Percentiles rank a stretch among this genome's conserved stretches.
Evolutionary conservation across 371 early-diverging fungal species (phyloP).

Genomic region (Dichotomocladium elegans): DNA sequence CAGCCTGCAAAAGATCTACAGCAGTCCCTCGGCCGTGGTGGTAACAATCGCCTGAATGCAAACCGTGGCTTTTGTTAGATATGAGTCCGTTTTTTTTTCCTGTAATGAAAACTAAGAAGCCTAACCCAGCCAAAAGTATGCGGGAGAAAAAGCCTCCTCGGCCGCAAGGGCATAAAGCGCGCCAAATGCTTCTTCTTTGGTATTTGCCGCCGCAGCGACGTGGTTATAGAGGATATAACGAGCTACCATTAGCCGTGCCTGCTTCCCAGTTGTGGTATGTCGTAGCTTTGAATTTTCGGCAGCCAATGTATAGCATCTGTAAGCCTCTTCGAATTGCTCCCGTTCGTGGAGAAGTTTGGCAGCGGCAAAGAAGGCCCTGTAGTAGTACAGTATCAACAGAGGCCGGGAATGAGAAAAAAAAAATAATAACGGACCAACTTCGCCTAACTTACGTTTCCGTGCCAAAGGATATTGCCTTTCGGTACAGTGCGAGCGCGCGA

Average conservation of each 20-base stretch:
- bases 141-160: slow-evolving; percentile 22
- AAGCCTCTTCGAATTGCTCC: slow-evolving; percentile 33
- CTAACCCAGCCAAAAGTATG: slow-evolving; percentile 41
- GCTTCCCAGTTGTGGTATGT: slow-evolving; percentile 20
- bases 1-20: slow-evolving; percentile 14
- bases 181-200: slow-evolving; percentile 26
- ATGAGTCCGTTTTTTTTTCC: not conserved
- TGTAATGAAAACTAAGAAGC: not conserved
- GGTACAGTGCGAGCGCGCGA: slow-evolving; percentile 48
- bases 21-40: slow-evolving; percentile 25
- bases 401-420: not conserved
- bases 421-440: not conserved
- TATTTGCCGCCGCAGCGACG: not conserved
- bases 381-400: not conserved
- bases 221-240: slow-evolving; percentile 25
- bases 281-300: slow-evolving; percentile 24
- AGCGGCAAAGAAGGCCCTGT: slow-evolving; percentile 41
- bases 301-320: slow-evolving; percentile 26
- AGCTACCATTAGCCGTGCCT: slow-evolving; percentile 34
- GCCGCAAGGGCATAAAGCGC: slow-evolving; percentile 18
- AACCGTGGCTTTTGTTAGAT: not conserved
- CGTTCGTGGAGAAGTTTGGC: slow-evolving; percentile 37
- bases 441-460: slow-evolving; percentile 26
- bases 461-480: slow-evolving; percentile 31
- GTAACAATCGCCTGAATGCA: slow-evolving; percentile 18